phyloP scores from a whole-genome alignment of 2,329 filamentous ascomycete species.

The Trichoderma koningiopsis region DNA sequence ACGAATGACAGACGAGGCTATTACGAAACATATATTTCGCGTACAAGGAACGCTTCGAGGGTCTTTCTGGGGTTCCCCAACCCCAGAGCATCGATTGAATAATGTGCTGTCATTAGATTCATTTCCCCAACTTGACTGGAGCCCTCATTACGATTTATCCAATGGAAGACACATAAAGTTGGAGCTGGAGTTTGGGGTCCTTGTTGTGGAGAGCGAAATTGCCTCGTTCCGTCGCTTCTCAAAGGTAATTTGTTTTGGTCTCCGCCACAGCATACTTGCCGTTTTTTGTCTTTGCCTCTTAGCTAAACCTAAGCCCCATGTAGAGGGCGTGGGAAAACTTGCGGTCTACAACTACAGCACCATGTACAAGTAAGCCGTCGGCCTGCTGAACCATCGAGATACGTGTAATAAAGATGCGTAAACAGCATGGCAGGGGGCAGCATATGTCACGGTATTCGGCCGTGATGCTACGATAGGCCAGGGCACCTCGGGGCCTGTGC shows the following conservation, averaged over 20 bases:
- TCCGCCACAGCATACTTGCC: neutral
- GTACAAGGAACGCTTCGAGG: slow-evolving; percentile 8
- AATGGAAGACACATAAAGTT: neutral
- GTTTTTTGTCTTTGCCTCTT: neutral
- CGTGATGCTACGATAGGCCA: slow-evolving; percentile 8
- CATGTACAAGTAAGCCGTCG: neutral
- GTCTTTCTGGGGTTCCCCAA: slow-evolving; percentile 11
- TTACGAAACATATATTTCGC: neutral
- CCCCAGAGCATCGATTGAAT: slow-evolving; percentile 14
- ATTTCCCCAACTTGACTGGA: neutral
- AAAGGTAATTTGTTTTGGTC: neutral
- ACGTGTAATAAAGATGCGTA: no score
- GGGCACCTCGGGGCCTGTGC: slow-evolving; percentile 7
- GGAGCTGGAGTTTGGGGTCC: neutral
- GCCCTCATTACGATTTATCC: neutral
- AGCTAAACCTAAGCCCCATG: neutral
- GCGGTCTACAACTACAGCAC: neutral
- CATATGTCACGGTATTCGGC: slow-evolving; percentile 12
- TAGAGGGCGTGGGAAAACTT: neutral
- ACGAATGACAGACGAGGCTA: neutral
- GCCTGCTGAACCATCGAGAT: no score
- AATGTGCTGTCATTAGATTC: slow-evolving; percentile 5
- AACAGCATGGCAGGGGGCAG: neutral
- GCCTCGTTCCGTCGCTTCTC: neutral
- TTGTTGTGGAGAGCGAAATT: slow-evolving; percentile 10